These are phyloP conservation scores for Thinopyrum obtusiflorum DNA, from an alignment of 202 grass and related monocot species.

Conservation along the genomic window DNA sequence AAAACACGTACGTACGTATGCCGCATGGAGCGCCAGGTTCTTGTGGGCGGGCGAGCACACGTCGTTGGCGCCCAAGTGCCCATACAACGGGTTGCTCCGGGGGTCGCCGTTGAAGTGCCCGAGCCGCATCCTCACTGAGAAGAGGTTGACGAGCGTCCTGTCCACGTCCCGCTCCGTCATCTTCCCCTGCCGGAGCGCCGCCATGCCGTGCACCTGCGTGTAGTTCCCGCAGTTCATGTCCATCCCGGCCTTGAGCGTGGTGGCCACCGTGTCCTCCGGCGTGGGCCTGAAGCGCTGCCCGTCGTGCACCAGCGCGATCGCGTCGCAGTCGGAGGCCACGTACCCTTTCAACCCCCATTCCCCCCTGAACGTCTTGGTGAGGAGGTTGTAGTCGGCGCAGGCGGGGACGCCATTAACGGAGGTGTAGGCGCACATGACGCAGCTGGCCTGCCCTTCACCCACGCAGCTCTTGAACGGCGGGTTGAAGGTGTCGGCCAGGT, in stretches of 20 bases:
- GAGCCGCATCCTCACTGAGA: constrained; percentile 53
- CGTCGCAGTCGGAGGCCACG: not conserved
- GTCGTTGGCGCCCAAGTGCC: constrained; percentile 33
- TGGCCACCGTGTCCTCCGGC: not conserved
- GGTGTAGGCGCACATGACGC: constrained; percentile 82
- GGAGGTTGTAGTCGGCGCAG: constrained; percentile 52
- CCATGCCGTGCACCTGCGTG: constrained; percentile 16
- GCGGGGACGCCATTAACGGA: constrained; percentile 57
- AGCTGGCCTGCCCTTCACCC: constrained; percentile 46
- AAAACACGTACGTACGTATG: no score
- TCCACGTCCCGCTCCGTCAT: constrained; percentile 57
- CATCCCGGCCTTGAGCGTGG: not conserved
- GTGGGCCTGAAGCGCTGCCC: not conserved
- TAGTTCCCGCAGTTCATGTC: constrained; percentile 19
- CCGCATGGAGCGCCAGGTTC: constrained; percentile 55
- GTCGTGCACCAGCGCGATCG: not conserved
- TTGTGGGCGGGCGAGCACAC: constrained; percentile 55
- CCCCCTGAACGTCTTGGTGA: constrained; percentile 35
- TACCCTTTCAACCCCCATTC: constrained; percentile 30
- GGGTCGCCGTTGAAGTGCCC: constrained; percentile 80
- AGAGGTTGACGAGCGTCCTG: constrained; percentile 57
- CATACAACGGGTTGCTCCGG: constrained; percentile 28
- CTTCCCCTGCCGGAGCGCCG: constrained; percentile 47
- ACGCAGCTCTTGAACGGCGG: constrained; percentile 71
- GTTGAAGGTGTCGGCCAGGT: constrained; percentile 70